These are phyloP conservation scores for Microascus cirrosus DNA, from an alignment of 2,329 filamentous ascomycete species.

Conservation along the genomic window DNA sequence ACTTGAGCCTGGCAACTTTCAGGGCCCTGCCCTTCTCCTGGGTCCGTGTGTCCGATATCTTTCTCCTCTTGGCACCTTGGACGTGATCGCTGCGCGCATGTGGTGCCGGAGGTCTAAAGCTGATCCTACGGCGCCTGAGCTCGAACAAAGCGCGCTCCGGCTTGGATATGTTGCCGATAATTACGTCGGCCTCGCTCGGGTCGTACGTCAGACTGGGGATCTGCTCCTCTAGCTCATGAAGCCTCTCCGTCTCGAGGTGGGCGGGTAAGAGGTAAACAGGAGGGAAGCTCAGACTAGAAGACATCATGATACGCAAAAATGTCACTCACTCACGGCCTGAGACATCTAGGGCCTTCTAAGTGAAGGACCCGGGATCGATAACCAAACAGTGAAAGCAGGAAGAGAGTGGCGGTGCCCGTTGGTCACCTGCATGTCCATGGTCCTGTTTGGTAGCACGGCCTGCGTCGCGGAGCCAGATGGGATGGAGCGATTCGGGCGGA, in stretches of 20 bases:
- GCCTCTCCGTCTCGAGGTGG: conserved; percentile 52
- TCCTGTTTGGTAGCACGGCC: no score
- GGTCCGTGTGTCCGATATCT: conserved; percentile 1
- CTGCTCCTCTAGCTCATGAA: conserved; percentile 52
- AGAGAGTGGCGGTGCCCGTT: no score
- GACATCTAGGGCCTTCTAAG: no score
- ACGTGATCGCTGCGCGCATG: background rate
- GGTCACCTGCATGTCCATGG: no score
- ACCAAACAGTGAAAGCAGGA: no score
- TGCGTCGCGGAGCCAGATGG: no score
- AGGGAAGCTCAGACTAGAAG: conserved; percentile 28
- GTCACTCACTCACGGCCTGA: no score
- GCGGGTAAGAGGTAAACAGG: conserved; percentile 63
- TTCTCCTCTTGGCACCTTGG: conserved; percentile 10
- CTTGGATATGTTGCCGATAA: conserved; percentile 63
- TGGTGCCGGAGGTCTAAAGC: background rate
- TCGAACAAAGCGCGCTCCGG: conserved; percentile 67
- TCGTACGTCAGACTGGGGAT: conserved; percentile 60
- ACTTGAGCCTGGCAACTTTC: conserved; percentile 46
- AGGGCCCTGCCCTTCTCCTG: conserved; percentile 15
- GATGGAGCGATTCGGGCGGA: no score
- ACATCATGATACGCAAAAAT: background rate
- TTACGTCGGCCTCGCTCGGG: conserved; percentile 57
- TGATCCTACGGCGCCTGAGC: conserved; percentile 40
- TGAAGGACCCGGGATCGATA: no score